Evolutionary conservation across 805 yeast species (phyloP).

Genomic region (Lachancea lanzarotensis): DNA sequence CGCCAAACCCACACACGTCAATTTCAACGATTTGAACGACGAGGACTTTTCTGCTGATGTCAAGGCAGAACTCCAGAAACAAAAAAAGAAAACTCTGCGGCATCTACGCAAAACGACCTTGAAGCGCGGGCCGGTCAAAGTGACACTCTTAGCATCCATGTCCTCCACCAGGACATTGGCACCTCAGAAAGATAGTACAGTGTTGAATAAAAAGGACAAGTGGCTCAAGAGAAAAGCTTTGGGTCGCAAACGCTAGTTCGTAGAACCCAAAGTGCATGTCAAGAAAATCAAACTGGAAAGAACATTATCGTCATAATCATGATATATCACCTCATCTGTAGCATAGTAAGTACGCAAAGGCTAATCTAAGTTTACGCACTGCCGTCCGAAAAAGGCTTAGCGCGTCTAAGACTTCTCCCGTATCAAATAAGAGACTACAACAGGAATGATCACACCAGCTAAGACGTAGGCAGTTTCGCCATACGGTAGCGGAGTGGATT

Average conservation of each 20-base stretch:
- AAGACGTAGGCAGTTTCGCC: constrained; percentile 22
- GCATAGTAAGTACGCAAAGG: background rate
- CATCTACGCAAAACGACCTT: constrained; percentile 25
- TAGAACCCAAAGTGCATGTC: background rate
- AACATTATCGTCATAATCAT: background rate
- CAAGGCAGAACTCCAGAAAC: constrained; percentile 16
- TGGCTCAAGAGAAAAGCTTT: constrained; percentile 31
- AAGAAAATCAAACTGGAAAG: background rate
- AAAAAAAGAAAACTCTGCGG: constrained; percentile 32
- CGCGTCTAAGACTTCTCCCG: constrained; percentile 12
- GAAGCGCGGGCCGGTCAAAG: constrained; percentile 39
- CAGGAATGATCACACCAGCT: constrained; percentile 25
- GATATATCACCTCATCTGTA: constrained; percentile 1
- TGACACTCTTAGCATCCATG: constrained; percentile 27
- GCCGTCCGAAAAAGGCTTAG: no score
- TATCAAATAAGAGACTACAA: constrained; percentile 24
- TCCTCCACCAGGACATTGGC: constrained; percentile 19
- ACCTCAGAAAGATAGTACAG: constrained; percentile 24
- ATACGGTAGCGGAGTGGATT: background rate
- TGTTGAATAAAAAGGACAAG: constrained; percentile 27
- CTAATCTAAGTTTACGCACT: no score
- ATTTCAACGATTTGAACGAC: constrained; percentile 26
- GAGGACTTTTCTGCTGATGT: constrained; percentile 15
- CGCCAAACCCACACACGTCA: constrained; percentile 29
- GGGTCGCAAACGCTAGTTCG: constrained; percentile 18